A percentile compares a stretch with the other conserved stretches of the same genome.
These are phyloP conservation scores for Thelephora terrestris DNA, from an alignment of 1,284 basidiomycete species.

Conservation along the genomic window DNA sequence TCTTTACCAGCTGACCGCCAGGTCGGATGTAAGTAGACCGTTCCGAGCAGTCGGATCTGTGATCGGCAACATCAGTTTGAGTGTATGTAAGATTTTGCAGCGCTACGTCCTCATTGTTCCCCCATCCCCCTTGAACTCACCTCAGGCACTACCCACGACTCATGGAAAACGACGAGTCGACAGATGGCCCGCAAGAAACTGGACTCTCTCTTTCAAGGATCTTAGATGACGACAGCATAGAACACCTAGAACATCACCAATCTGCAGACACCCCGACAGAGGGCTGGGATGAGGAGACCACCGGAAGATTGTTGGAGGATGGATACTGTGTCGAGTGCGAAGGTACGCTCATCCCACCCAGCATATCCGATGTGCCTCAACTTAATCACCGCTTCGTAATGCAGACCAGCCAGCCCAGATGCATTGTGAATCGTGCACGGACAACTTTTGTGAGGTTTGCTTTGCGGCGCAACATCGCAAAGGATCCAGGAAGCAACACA, in stretches of 20 bases:
- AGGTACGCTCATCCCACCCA: slow-evolving; percentile 34
- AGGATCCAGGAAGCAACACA: slow-evolving; percentile 59
- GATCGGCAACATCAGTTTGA: too few species aligned
- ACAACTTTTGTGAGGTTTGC: slow-evolving; percentile 74
- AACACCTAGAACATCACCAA: slow-evolving; percentile 33
- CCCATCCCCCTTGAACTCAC: background rate
- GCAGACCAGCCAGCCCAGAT: slow-evolving; percentile 74
- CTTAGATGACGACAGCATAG: slow-evolving; percentile 50
- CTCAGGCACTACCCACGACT: background rate
- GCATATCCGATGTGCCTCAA: background rate
- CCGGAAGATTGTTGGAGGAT: slow-evolving; percentile 36
- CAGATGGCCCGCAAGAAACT: background rate
- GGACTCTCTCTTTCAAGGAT: slow-evolving; percentile 58
- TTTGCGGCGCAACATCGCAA: slow-evolving; percentile 74
- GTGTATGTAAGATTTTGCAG: too few species aligned
- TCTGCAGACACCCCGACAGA: slow-evolving; percentile 25
- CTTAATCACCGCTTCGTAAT: background rate
- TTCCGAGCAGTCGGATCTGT: too few species aligned
- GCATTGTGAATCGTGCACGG: slow-evolving; percentile 56
- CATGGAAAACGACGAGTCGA: background rate
- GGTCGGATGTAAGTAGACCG: too few species aligned
- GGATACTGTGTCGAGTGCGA: slow-evolving; percentile 77
- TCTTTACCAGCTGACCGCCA: too few species aligned
- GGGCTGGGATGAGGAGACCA: slow-evolving; percentile 58
- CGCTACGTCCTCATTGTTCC: background rate